Conservation (phyloP, 2,329 filamentous ascomycete genomes). For the Ophiostoma sp. region DNA sequence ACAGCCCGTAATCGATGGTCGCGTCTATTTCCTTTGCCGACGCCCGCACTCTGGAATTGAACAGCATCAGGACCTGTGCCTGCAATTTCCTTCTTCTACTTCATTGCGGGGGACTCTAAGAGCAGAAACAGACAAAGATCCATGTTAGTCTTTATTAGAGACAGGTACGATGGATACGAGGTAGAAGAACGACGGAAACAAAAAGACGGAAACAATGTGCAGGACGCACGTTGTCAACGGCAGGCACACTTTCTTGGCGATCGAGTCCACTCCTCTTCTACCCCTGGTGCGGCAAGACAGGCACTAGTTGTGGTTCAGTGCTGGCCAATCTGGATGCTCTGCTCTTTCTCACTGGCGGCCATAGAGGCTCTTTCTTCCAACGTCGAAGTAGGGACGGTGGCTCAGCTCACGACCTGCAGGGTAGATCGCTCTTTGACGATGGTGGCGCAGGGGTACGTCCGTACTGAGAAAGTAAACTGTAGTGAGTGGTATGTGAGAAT, state of each 20-base stretch:
- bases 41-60: not conserved
- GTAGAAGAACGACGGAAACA: not conserved
- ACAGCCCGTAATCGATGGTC: not conserved
- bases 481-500: no score
- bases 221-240: not conserved
- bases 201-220: not conserved
- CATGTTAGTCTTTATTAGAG: not conserved
- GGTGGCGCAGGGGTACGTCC: constrained; percentile 3
- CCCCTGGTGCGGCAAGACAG: not conserved
- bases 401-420: not conserved
- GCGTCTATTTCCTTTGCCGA: not conserved
- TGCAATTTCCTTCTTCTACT: not conserved
- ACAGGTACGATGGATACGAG: constrained; percentile 4
- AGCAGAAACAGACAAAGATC: no score
- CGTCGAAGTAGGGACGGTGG: not conserved
- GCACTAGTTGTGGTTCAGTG: not conserved
- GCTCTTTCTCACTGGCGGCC: not conserved
- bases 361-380: not conserved
- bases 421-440: not conserved
- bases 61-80: not conserved
- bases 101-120: not conserved
- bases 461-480: no score
- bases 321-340: not conserved
- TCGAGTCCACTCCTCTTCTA: not conserved
- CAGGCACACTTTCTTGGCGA: not conserved